These are phyloP conservation scores for Verbascum thapsus DNA, from an alignment of 257 asterid genomes.

Conservation along the genomic window DNA sequence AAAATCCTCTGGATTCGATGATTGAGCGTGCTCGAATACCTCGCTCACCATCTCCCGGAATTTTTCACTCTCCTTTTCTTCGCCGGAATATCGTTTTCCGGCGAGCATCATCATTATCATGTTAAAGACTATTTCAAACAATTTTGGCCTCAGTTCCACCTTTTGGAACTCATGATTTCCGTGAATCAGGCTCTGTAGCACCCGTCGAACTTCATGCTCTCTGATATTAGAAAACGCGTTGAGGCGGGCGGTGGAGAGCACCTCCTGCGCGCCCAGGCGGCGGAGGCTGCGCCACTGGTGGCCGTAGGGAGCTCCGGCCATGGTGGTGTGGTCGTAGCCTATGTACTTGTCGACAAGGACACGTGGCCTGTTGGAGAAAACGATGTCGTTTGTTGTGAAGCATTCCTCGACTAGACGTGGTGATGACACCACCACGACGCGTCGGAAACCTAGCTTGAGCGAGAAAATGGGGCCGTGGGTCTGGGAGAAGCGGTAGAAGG, in stretches of 20 bases:
- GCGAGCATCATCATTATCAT: constrained; percentile 39
- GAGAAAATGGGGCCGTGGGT: constrained; percentile 50
- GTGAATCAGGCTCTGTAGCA: constrained; percentile 7
- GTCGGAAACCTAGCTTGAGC: constrained; percentile 49
- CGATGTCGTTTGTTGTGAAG: constrained; percentile 46
- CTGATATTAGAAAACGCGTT: constrained; percentile 38
- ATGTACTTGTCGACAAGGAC: constrained; percentile 42
- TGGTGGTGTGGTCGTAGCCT: constrained; percentile 47
- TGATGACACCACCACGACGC: constrained; percentile 45
- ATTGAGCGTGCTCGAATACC: constrained; percentile 37
- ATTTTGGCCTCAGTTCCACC: constrained; percentile 33
- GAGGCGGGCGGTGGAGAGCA: constrained; percentile 40
- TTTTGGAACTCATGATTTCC: neutral
- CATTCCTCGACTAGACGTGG: constrained; percentile 41
- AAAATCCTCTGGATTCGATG: constrained; percentile 45
- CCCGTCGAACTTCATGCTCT: constrained; percentile 30
- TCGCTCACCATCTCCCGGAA: constrained; percentile 33
- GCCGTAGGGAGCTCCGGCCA: constrained; percentile 49
- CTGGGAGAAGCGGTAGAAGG: constrained; percentile 35
- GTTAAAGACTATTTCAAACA: constrained; percentile 38
- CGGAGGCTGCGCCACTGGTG: constrained; percentile 49
- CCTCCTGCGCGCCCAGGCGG: constrained; percentile 44
- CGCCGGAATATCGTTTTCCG: constrained; percentile 32
- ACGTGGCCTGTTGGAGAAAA: constrained; percentile 44
- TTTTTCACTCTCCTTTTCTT: constrained; percentile 5